Evolutionary conservation across 2,329 filamentous ascomycete species (phyloP).

Genomic region (Grosmannia huntii): DNA sequence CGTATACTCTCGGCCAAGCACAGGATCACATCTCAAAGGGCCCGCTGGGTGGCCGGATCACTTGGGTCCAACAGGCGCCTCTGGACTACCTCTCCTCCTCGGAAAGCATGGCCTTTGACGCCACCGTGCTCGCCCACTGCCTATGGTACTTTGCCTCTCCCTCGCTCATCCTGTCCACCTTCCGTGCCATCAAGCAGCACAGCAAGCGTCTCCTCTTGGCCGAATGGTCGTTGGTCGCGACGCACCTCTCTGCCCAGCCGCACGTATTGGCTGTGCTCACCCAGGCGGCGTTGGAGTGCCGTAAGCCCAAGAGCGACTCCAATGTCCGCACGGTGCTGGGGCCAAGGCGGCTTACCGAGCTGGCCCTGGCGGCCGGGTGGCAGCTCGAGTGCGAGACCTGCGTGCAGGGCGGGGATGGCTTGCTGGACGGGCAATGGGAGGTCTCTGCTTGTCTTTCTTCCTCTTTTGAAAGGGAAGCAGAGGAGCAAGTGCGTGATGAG

Average conservation of each 20-base stretch:
- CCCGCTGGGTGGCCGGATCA: conserved; percentile 27
- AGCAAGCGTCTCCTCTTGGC: conserved; percentile 27
- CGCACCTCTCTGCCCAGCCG: conserved; percentile 24
- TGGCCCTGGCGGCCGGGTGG: conserved; percentile 25
- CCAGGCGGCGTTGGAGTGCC: conserved; percentile 28
- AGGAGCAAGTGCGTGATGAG: conserved; percentile 15
- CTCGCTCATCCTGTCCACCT: conserved; percentile 20
- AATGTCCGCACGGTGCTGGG: conserved; percentile 36
- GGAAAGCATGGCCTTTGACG: conserved; percentile 17
- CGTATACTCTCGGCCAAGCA: conserved; percentile 35
- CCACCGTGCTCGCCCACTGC: conserved; percentile 34
- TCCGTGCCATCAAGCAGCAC: conserved; percentile 21
- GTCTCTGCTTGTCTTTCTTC: conserved; percentile 19
- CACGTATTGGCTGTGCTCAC: conserved; percentile 40
- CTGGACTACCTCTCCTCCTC: conserved; percentile 19
- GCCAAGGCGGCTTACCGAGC: conserved; percentile 25
- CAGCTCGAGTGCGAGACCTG: conserved; percentile 20
- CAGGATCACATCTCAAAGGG: conserved; percentile 29
- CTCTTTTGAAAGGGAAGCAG: conserved; percentile 21
- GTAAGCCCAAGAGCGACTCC: conserved; percentile 20
- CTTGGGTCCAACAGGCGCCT: conserved; percentile 27
- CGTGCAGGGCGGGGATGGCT: conserved; percentile 22
- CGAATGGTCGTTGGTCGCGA: conserved; percentile 31
- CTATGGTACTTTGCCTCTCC: conserved; percentile 40
- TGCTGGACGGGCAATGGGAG: conserved; percentile 37